These are phyloP conservation scores for Phytophthora hybrid DNA, from an alignment of 352 stramenopile species.

Conservation along the genomic window DNA sequence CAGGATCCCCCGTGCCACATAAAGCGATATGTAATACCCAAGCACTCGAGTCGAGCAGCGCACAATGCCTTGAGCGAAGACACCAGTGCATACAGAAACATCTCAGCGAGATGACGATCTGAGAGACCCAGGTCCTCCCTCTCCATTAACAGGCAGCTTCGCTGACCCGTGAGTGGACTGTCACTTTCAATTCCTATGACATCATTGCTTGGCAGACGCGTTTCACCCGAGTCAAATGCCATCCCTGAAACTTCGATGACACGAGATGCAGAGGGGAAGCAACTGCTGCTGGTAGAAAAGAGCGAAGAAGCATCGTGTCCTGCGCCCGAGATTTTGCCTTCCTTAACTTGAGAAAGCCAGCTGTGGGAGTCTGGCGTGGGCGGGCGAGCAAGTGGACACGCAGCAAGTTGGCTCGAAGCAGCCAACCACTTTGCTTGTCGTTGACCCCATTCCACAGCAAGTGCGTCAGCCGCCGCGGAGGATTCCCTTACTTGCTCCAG, in stretches of 20 bases:
- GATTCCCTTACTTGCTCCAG: too few relatives aligned
- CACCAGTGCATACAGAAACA: too few relatives aligned
- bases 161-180: slow-evolving; percentile 18
- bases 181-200: slow-evolving; percentile 14
- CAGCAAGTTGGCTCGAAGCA: slow-evolving; percentile 72
- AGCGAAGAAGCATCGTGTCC: slow-evolving; percentile 58
- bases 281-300: slow-evolving; percentile 23
- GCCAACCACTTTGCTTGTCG: too few relatives aligned
- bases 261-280: slow-evolving; percentile 45
- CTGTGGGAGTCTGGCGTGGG: slow-evolving; percentile 73
- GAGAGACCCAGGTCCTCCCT: too few relatives aligned
- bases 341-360: slow-evolving; percentile 76
- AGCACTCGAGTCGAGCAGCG: too few relatives aligned
- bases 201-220: slow-evolving; percentile 29
- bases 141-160: slow-evolving; percentile 48
- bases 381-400: slow-evolving; percentile 58
- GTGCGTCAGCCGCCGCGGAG: too few relatives aligned
- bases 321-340: slow-evolving; percentile 82
- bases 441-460: too few relatives aligned
- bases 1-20: too few relatives aligned
- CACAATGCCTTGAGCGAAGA: too few relatives aligned
- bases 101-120: too few relatives aligned
- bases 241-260: slow-evolving; percentile 50
- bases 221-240: slow-evolving; percentile 52
- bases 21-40: too few relatives aligned